Evolutionary conservation across 345 rosid species (phyloP).

Genomic region (Sisymbrium altissimum): DNA sequence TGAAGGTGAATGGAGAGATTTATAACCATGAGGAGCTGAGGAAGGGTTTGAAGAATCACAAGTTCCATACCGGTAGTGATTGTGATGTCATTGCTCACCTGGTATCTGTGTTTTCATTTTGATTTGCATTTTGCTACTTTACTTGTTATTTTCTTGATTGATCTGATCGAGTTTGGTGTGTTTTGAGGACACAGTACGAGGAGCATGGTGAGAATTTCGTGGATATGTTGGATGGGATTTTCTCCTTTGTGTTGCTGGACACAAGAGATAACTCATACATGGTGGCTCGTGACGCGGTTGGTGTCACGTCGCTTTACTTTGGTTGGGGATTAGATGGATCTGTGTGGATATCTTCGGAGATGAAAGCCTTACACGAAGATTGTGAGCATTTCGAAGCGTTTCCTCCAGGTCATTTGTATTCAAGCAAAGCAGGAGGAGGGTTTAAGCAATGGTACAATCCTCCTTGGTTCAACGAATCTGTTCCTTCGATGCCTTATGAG

Average conservation of each 20-base stretch:
- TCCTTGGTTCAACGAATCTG: conserved; percentile 65
- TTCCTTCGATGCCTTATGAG: conserved; percentile 75
- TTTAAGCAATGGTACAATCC: conserved; percentile 86
- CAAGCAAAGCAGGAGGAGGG: conserved; percentile 76
- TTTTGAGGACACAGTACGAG: conserved; percentile 52
- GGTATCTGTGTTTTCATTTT: conserved; percentile 37
- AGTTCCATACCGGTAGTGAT: conserved; percentile 85
- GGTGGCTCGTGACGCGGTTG: conserved; percentile 92
- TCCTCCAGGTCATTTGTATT: conserved; percentile 90
- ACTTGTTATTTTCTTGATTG: neutral
- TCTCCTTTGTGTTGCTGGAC: conserved; percentile 87
- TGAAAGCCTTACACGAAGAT: conserved; percentile 85
- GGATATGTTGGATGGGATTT: conserved; percentile 91
- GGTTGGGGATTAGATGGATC: conserved; percentile 98
- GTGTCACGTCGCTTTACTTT: conserved; percentile 86
- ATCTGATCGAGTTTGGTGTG: conserved; percentile 1
- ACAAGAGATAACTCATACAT: conserved; percentile 78
- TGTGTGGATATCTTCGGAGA: conserved; percentile 78
- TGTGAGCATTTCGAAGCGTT: conserved; percentile 86
- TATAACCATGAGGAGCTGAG: conserved; percentile 89
- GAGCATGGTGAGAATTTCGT: conserved; percentile 81
- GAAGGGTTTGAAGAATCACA: conserved; percentile 58
- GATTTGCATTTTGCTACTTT: neutral
- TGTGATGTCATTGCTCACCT: conserved; percentile 94
- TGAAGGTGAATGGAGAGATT: conserved; percentile 89